Evolutionary conservation across 768 basidiomycete genomes (phyloP), one percentile per base, ranked within the genome.

Genomic region (Suillus placidus): DNA sequence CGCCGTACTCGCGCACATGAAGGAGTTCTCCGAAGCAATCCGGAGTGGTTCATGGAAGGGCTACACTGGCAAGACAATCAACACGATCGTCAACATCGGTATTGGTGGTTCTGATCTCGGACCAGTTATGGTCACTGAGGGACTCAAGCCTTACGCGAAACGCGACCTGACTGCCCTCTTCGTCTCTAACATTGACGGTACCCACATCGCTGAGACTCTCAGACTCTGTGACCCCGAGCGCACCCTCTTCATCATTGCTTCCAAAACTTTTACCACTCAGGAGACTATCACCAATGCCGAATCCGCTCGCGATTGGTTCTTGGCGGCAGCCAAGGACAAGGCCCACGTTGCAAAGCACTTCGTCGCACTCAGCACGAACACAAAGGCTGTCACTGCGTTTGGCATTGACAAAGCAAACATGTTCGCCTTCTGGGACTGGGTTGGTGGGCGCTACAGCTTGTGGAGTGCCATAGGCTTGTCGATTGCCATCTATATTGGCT

Each of bases 341-440:
- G 83, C 85, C 2, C 95, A 98, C 80, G 93, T 99, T 67, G 95
- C 97, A 67, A 99, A 98, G 82, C 97, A 99, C 83, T 99, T 99
- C 76, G 96, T 98, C 47, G 97, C 97, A 4, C 88, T 99, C 65
- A 95, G 93, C 73, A 99, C 97, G 64, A 99, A 99, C 79, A 94
- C 94, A 61, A 86, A 89, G 74, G 94, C 93, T 13, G 97, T 99
- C 64, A 92, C 93, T 20, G 88, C 84, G 3, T 99, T 99, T 73
- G 97, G 97, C 49, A 99, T 99, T 73, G 83, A 90, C 55, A 78
- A 88, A 66, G 85, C 85, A 70, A 98, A 98, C 82, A 99, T 99
- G 96, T 99, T 99, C 88, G 89, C 92, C 76, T 99, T 99, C 88
- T 99, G 97, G 97, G 97, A 99, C 80, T 99, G 97, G 97, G 97